Percentiles rank a stretch among this genome's conserved stretches.
Evolutionary conservation across 2,329 filamentous ascomycete species (phyloP).

Genomic region (Fusarium papillatum): DNA sequence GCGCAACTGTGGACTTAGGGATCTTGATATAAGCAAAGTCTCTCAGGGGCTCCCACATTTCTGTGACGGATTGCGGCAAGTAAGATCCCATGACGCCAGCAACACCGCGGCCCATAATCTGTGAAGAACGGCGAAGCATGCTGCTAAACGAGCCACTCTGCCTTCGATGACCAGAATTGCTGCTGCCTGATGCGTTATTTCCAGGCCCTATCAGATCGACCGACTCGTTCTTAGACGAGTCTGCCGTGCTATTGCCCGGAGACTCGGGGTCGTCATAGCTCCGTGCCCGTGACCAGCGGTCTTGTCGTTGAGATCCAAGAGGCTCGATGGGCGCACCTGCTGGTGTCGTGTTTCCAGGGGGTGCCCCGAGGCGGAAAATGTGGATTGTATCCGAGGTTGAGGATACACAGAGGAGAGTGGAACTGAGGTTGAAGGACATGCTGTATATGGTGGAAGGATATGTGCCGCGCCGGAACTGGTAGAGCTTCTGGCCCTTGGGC

Average conservation of each 20-base stretch:
- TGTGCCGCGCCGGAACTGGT: conserved; percentile 94
- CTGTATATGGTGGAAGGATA: conserved; percentile 97
- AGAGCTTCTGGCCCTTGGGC: conserved; percentile 91
- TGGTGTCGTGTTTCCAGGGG: conserved; percentile 55
- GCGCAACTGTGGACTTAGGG: conserved; percentile 67
- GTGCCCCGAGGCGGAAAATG: conserved; percentile 84
- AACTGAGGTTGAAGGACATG: conserved; percentile 98
- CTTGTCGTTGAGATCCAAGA: conserved; percentile 57
- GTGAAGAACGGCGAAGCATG: conserved; percentile 93
- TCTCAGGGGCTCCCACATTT: conserved; percentile 96
- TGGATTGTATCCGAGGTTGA: conserved; percentile 97
- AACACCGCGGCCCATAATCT: conserved; percentile 91
- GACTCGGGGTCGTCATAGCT: conserved; percentile 63
- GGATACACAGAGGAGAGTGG: conserved; percentile 93
- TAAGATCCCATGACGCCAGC: conserved; percentile 93
- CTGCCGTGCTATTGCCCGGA: conserved; percentile 60
- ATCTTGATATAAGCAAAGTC: conserved; percentile 98
- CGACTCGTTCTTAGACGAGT: conserved; percentile 66
- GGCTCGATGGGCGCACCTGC: conserved; percentile 53
- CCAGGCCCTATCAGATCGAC: conserved; percentile 52
- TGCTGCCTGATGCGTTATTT: conserved; percentile 40
- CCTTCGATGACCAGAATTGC: conserved; percentile 54
- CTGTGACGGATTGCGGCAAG: conserved; percentile 91
- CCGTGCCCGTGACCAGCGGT: conserved; percentile 67
- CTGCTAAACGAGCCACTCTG: conserved; percentile 87